Evolutionary conservation across 2,329 filamentous ascomycete species (phyloP), one percentile per base, ranked within the genome.

Genomic region (Epichloe scottii): DNA sequence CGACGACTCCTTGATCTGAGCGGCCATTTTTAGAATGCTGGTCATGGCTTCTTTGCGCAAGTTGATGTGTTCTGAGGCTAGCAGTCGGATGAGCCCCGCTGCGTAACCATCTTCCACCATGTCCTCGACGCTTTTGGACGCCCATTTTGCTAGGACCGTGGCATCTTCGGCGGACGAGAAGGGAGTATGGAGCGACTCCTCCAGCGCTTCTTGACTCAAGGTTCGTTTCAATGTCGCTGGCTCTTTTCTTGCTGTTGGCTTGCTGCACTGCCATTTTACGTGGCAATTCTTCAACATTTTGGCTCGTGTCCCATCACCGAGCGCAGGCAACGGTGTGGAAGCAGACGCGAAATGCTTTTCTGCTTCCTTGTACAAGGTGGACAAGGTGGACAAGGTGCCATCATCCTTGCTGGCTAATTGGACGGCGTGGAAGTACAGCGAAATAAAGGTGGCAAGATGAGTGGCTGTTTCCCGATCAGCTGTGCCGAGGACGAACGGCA

Each of bases 31-130:
- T 48, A 80, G 72, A 41, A 90, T 73, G 58, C 81, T 84, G 39
- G 75, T 79, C 17, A 85, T 71, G 5, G 89, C 87, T 68, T 96
- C 89, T 54, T 84, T 81, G 47, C 90, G 80, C 56, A 95, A 85
- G 63, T 86, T 84, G 37, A 74, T 71, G 60, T 93, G 81, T 45
- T 81, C 70, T 0, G 89, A 95, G 50, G 81, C 84, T 11, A 96
- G 74, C 58, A 91, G 85, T 35, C 84, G 73, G 45, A 95, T 74
- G 33, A 97, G 70, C 2, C 81, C 76, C 14, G 77, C 74, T 21
- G 87, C 75, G 59, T 87, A 78, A 6, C 85, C 86, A 56, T 93
- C 86, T 59, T 93, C 87, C 8, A 94, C 72, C 1, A 89, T 78
- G 60, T 90, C 82, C 42, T 90, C 85, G 0, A 87, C 71, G 34